A percentile compares a stretch with the other conserved stretches of the same genome.
phyloP scores from a whole-genome alignment of 345 rosid genomes.

The Eutrema yunnanense region DNA sequence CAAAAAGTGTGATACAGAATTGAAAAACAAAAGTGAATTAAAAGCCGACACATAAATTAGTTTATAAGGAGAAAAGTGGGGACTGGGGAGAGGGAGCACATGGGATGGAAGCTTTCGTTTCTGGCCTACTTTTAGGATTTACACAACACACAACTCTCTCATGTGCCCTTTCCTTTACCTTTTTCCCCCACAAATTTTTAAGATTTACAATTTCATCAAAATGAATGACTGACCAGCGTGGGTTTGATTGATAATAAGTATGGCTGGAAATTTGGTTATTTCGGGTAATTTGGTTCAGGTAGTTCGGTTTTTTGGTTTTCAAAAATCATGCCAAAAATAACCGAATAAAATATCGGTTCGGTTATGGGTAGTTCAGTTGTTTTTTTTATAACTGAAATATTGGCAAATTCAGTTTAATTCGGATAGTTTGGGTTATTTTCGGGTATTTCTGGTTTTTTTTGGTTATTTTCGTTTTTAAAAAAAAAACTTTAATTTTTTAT shows the following conservation, averaged over 20 bases:
- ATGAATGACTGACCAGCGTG: background rate
- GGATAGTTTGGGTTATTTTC: too few species aligned
- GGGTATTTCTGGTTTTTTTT: too few species aligned
- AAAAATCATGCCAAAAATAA: too few species aligned
- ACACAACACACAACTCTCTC: constrained; percentile 11
- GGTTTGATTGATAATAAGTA: background rate
- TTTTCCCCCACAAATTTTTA: background rate
- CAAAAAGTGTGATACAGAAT: constrained; percentile 9
- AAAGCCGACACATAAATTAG: constrained; percentile 1
- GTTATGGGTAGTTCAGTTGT: too few species aligned
- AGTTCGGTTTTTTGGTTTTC: too few species aligned
- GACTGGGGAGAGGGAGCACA: constrained; percentile 24
- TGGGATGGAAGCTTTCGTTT: constrained; percentile 4
- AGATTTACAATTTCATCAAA: background rate
- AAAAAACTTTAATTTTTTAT: too few species aligned
- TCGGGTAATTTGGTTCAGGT: too few species aligned
- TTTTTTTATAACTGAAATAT: too few species aligned
- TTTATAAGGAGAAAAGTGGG: constrained; percentile 7
- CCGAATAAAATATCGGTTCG: too few species aligned
- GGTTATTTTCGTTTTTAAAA: too few species aligned
- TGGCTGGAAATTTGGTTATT: too few species aligned
- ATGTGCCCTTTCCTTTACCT: constrained; percentile 6
- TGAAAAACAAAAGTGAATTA: background rate
- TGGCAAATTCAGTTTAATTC: too few species aligned
- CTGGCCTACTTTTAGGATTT: constrained; percentile 5